Evolutionary conservation across 192 early-diverging fungal species (phyloP).

Genomic region (Lunasporangiospora selenospora): DNA sequence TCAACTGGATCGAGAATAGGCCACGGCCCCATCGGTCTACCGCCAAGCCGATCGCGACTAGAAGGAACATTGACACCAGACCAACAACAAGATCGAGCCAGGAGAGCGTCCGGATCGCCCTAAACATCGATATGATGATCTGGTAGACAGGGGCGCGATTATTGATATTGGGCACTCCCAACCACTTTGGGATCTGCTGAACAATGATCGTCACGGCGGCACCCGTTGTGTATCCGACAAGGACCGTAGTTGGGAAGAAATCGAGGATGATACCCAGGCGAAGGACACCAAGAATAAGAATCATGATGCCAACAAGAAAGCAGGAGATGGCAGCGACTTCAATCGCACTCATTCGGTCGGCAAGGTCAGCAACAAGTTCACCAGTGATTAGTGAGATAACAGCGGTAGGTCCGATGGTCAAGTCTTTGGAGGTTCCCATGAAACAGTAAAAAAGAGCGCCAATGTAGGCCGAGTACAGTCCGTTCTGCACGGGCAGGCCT

Average conservation of each 20-base stretch:
- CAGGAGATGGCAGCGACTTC: conserved; percentile 68
- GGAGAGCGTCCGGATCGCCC: conserved; percentile 19
- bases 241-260: conserved; percentile 84
- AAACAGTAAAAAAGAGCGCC: conserved; percentile 71
- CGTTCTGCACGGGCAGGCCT: conserved; percentile 69
- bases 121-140: conserved; percentile 33
- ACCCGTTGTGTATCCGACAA: conserved; percentile 91
- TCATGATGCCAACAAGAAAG: conserved; percentile 77
- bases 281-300: conserved; percentile 78
- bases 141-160: conserved; percentile 73
- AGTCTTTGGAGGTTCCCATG: conserved; percentile 80
- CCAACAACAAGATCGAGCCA: conserved; percentile 46
- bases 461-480: conserved; percentile 76
- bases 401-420: conserved; percentile 76
- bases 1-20: conserved; percentile 60
- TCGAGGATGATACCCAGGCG: conserved; percentile 88
- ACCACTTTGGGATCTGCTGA: conserved; percentile 67
- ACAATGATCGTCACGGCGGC: conserved; percentile 83
- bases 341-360: conserved; percentile 4
- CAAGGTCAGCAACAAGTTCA: conserved; percentile 26
- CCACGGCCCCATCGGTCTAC: conserved; percentile 47
- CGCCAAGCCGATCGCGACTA: conserved; percentile 21
- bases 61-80: conserved; percentile 22
- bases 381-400: conserved; percentile 45
- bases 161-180: conserved; percentile 81